Conservation (phyloP, 805 yeast genomes). For the Teunomyces cretensis region DNA sequence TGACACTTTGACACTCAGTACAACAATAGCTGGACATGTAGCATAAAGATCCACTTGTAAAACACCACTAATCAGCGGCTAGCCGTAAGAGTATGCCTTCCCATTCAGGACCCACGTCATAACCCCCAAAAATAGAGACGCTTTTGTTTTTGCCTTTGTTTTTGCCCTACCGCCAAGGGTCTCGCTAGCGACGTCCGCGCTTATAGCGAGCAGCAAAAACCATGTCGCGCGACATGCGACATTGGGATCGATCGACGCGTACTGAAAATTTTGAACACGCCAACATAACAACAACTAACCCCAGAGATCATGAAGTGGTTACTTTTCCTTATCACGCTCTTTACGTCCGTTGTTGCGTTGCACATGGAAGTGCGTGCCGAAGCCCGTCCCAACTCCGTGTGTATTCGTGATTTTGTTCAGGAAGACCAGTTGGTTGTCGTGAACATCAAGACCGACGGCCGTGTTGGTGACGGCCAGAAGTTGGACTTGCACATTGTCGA, state of each 20-base stretch:
- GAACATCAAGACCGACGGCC: constrained; percentile 71
- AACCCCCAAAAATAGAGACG: too few relatives aligned
- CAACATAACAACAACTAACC: background rate
- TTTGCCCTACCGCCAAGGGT: too few relatives aligned
- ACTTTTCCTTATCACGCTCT: constrained; percentile 14
- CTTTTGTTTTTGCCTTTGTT: too few relatives aligned
- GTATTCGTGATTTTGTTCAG: constrained; percentile 88
- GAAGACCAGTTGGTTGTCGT: constrained; percentile 88
- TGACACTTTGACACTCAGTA: too few relatives aligned
- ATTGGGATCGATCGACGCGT: constrained; percentile 9
- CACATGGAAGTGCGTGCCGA: constrained; percentile 55
- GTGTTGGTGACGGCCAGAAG: constrained; percentile 82
- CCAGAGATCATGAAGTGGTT: constrained; percentile 11
- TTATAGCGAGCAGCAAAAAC: background rate
- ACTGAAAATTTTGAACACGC: constrained; percentile 16
- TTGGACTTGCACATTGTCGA: constrained; percentile 70
- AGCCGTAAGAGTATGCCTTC: too few relatives aligned
- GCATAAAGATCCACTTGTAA: too few relatives aligned
- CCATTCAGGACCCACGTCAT: too few relatives aligned
- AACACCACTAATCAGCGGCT: too few relatives aligned
- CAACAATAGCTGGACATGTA: too few relatives aligned
- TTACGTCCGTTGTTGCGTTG: constrained; percentile 36
- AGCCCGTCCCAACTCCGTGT: constrained; percentile 56
- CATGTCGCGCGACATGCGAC: constrained; percentile 1
- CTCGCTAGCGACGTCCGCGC: too few relatives aligned